These are phyloP conservation scores for Phyllosticta citrichinensis DNA, from an alignment of 2,329 filamentous ascomycete species.

Conservation along the genomic window DNA sequence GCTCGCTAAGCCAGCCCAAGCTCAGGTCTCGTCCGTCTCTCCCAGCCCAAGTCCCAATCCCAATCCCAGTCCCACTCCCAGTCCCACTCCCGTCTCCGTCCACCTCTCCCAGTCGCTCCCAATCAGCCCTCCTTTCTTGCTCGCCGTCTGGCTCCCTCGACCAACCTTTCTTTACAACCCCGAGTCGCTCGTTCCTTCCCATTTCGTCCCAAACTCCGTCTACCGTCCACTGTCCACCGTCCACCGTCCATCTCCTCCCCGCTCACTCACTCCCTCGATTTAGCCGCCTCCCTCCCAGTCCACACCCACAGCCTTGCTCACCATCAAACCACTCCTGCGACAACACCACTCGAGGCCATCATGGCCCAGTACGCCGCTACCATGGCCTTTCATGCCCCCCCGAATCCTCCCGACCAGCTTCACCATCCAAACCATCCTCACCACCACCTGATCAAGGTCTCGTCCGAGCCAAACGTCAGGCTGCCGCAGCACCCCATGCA, in stretches of 20 bases:
- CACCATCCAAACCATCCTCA: constrained; percentile 5
- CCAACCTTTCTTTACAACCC: constrained; percentile 2
- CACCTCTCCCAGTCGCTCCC: background rate
- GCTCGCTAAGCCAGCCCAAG: too few relatives aligned
- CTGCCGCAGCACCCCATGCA: constrained; percentile 1
- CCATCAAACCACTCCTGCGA: background rate
- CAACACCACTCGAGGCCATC: background rate
- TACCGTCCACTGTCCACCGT: background rate
- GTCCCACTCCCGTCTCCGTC: too few relatives aligned
- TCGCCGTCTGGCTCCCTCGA: background rate
- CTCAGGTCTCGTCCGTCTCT: too few relatives aligned
- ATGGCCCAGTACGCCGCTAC: constrained; percentile 6
- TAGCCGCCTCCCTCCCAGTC: background rate
- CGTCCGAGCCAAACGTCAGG: constrained; percentile 9
- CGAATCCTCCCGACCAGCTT: background rate
- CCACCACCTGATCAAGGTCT: constrained; percentile 9
- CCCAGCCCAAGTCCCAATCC: too few relatives aligned
- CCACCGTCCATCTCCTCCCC: background rate
- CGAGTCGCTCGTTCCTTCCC: constrained; percentile 6
- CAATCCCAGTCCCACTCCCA: too few relatives aligned
- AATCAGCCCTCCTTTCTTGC: constrained; percentile 5
- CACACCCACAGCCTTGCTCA: background rate
- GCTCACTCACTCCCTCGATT: background rate
- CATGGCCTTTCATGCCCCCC: background rate
- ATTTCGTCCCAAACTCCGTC: background rate